Evolutionary conservation across 257 asterid genomes (phyloP), one percentile per base, ranked within the genome.

Genomic region (Solanum paucissectum): DNA sequence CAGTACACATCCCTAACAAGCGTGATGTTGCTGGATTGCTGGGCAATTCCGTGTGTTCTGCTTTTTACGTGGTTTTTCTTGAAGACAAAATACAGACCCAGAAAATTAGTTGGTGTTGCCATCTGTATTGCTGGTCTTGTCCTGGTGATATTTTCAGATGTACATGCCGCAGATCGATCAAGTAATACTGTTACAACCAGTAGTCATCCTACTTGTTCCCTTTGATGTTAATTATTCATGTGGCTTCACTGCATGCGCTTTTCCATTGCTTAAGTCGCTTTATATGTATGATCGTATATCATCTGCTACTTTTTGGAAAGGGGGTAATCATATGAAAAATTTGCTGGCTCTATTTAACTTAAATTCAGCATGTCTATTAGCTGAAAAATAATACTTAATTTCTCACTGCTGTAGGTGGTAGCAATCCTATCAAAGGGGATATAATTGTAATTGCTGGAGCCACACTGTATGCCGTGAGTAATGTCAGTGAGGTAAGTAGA

Each of bases 1-100:
- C 99, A 96, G 90, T 96, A 96, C 88, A 96, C 99, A 23, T 94
- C 99, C 76, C 89, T 96, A 87, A 96, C 98, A 75, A 96, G 99
- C 37, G 95, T 96, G 75, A 96, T 95, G 99, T 94, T 96, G 88
- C 94, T 96, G 90, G 98, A 95, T 91, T 96, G 99, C 90, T 96
- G 99, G 99, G 84, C 99, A 68, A 96, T 95, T 88, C 99, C 99
- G 2, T 96, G 98, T 75, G 99, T 96, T 88, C 90, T 96, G 32
- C 91, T 96, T 52, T 93, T 96, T 74, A 96, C 99, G 33, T 93
- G 99, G 99, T 90, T 94, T 58, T 94, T 94, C 88, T 84, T 96
- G 94, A 95, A 94, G 95, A 96, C 98, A 23, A 94, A 92, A 90
- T 96, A 96, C 91, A 86, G 93, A 90, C 86, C 85, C 75, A 87